Evolutionary conservation across 2,329 filamentous ascomycete species (phyloP), one percentile per base, ranked within the genome.

Genomic region (Fusarium sp.): DNA sequence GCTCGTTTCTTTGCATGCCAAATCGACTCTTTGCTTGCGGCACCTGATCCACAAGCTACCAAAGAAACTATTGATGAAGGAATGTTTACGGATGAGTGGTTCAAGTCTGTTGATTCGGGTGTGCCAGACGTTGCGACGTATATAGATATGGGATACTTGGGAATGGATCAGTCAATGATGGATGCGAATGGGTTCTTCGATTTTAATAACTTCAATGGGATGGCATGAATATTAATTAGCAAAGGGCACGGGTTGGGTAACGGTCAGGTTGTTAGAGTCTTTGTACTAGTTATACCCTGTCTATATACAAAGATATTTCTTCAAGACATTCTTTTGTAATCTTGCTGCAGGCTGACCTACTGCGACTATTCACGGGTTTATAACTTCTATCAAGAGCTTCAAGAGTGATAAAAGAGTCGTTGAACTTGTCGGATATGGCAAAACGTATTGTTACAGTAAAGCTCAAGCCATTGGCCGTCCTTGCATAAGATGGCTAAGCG

Each of bases 391-490:
- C n/a, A n/a, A n/a, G n/a, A n/a, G n/a, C n/a, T n/a, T n/a, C n/a
- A n/a, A n/a, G n/a, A n/a, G n/a, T n/a, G n/a, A n/a, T n/a, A n/a
- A n/a, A n/a, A n/a, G n/a, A n/a, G n/a, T n/a, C n/a, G n/a, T n/a
- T n/a, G n/a, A n/a, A n/a, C n/a, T n/a, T n/a, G n/a, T n/a, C n/a
- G n/a, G n/a, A n/a, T n/a, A n/a, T n/a, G n/a, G n/a, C n/a, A n/a
- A n/a, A n/a, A n/a, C n/a, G n/a, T n/a, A n/a, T n/a, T n/a, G n/a
- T n/a, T n/a, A n/a, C n/a, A n/a, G n/a, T n/a, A n/a, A n/a, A n/a
- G n/a, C n/a, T n/a, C 88, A 91, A 73, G 36, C 53, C 14, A 55
- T 56, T 0, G 38, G 53, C 1, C 16, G 36, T 4, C 53, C 38
- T 9, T 56, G 28, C 22, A 56, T 44, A 1, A 38, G 38, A 2